Base-by-base conservation (phyloP, 148 eudicot species). In the Rhododendron griersonianum region DNA sequence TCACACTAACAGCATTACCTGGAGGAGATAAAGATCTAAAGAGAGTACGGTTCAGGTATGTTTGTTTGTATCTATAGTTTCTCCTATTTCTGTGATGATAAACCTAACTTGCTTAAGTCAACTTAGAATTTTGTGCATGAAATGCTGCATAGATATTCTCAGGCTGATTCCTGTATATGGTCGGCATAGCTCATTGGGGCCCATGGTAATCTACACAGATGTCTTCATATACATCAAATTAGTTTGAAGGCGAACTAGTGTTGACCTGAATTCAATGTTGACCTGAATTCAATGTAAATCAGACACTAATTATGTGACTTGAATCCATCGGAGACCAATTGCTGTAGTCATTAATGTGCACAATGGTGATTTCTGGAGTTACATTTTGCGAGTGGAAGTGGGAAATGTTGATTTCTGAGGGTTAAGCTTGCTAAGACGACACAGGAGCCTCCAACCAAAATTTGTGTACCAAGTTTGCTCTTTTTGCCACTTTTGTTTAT, bases 1-100 rank as follows among this genome's bases (percentile, higher is more conserved):
- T 96, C 55, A 96, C 98, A 7, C 96, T 96, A 82, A 91, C 93
- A 85, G 93, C 99, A 83, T 90, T 94, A 86, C 97, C 98, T 78
- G 98, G 98, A 82, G 99, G 98, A 47, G 88, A 86, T 87, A 95
- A 93, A 91, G 99, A 96, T 90, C 95, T 96, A 69, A 96, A 95
- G 89, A 93, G 98, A 80, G 98, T 96, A 83, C 98, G 98, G 30
- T 96, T 96, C 93, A 96, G 98, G 99, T 96, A 87, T 84, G 90
- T 85, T 47, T 47, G 45, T 41, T 47, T 73, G 59, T 80, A 57
- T 75, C 28, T 39, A 75, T 61, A 84, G 78, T 44, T 71, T 87
- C 80, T 71, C 83, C 78, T 23, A 18, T 44, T 37, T 89, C 39
- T n/a, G 75, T 13, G 77, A 65, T 28, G 16, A 71, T 18, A 18